These are phyloP conservation scores for Aspergillus uvarum DNA, from an alignment of 2,329 filamentous ascomycete genomes.

Conservation along the genomic window DNA sequence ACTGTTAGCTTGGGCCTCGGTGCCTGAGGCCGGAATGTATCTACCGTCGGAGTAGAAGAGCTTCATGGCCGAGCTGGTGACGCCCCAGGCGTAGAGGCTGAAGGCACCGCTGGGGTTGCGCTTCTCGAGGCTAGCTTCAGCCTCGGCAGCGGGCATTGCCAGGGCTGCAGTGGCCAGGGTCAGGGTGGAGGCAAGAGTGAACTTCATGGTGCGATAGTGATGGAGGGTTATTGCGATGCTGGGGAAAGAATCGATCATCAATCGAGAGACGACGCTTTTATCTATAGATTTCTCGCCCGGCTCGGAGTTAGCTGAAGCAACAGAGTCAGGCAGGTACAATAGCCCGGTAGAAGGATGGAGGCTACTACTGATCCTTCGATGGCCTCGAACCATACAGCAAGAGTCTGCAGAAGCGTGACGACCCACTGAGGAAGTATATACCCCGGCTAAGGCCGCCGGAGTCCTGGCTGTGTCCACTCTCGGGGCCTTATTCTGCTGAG, in stretches of 20 bases:
- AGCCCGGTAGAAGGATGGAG: not conserved
- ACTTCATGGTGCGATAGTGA: not conserved
- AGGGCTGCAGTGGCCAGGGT: conserved; percentile 1
- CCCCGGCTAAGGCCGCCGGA: not conserved
- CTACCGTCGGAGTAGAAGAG: conserved; percentile 8
- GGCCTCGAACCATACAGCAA: not conserved
- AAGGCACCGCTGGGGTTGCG: conserved; percentile 1
- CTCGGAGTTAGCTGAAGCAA: not conserved
- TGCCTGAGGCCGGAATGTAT: not conserved
- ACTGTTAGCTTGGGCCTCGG: not conserved
- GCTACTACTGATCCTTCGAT: not conserved
- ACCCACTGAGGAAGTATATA: not conserved
- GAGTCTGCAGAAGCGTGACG: not conserved
- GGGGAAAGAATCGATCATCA: not conserved
- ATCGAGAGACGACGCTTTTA: not conserved
- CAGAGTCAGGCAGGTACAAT: not conserved
- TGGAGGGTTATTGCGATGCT: not conserved
- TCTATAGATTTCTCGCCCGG: not conserved
- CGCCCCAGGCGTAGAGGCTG: conserved; percentile 6
- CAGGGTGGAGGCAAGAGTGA: not conserved
- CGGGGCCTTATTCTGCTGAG: not conserved
- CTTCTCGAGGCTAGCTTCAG: not conserved
- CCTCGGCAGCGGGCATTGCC: not conserved
- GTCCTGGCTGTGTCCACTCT: not conserved
- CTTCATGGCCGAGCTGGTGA: not conserved